These are phyloP conservation scores for Rhodosporidiobolus odoratus DNA, from an alignment of 768 basidiomycete species.

Conservation along the genomic window DNA sequence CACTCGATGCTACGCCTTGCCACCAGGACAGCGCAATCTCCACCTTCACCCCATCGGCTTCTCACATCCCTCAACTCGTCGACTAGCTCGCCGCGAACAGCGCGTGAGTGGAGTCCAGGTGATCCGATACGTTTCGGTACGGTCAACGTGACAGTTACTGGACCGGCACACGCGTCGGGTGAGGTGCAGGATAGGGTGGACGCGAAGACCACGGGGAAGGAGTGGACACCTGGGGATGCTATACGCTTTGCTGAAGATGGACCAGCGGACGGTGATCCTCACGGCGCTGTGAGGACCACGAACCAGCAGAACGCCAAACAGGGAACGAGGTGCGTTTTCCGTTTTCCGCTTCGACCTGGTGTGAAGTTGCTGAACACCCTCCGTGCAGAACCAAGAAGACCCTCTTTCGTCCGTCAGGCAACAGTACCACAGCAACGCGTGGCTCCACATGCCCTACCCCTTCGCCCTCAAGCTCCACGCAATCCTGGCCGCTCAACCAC, in stretches of 20 bases:
- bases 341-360: too few species aligned
- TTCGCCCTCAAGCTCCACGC: background rate
- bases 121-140: conserved; percentile 5
- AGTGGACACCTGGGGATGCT: conserved; percentile 8
- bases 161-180: background rate
- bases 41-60: background rate
- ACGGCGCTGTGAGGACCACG: background rate
- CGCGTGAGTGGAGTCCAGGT: background rate
- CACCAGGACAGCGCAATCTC: background rate
- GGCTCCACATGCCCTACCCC: background rate
- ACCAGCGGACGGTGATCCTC: conserved; percentile 8
- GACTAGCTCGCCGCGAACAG: background rate
- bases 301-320: background rate
- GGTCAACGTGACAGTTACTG: background rate
- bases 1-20: conserved; percentile 10
- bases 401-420: background rate
- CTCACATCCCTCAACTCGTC: background rate
- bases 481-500: background rate
- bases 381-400: too few species aligned
- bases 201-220: too few species aligned
- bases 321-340: background rate
- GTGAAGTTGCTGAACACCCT: too few species aligned
- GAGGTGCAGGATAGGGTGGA: background rate
- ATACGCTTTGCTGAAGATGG: conserved; percentile 2
- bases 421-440: background rate